phyloP scores from a whole-genome alignment of 768 basidiomycete species.

The Phylloporus sp. region DNA sequence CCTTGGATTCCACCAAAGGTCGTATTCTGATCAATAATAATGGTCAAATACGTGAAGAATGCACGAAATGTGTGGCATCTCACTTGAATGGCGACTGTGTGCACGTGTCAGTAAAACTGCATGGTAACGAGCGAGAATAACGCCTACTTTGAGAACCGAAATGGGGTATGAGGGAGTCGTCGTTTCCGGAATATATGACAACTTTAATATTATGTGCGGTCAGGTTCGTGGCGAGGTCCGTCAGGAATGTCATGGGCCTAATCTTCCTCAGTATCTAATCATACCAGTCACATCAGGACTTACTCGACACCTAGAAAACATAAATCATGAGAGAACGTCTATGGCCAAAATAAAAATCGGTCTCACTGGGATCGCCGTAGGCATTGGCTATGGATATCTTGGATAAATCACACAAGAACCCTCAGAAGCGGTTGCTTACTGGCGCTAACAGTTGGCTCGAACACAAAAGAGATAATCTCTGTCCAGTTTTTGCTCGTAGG shows the following conservation, averaged over 20 bases:
- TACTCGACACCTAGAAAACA: conserved; percentile 31
- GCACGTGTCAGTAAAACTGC: conserved; percentile 4
- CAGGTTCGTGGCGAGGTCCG: conserved; percentile 61
- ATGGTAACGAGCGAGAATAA: background rate
- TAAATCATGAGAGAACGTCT: background rate
- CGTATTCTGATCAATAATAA: conserved; percentile 53
- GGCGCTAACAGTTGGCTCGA: conserved; percentile 4
- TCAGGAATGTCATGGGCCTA: conserved; percentile 60
- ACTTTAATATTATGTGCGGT: conserved; percentile 43
- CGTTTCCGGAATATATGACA: conserved; percentile 62
- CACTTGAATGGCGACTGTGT: conserved; percentile 52
- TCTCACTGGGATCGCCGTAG: conserved; percentile 31
- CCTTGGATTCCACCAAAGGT: conserved; percentile 76
- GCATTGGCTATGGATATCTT: conserved; percentile 2
- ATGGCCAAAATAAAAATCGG: background rate
- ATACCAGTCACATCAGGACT: conserved; percentile 7
- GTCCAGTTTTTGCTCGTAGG: conserved; percentile 56
- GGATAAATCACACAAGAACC: background rate
- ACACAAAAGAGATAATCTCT: conserved; percentile 19
- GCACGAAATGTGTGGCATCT: background rate
- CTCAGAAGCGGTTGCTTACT: conserved; percentile 10
- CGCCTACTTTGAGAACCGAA: conserved; percentile 54
- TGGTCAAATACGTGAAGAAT: background rate
- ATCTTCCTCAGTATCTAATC: background rate
- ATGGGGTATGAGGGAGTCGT: conserved; percentile 60